Conservation (phyloP, 2,329 filamentous ascomycete species). For the Parasarocladium wereldwijsianum region DNA sequence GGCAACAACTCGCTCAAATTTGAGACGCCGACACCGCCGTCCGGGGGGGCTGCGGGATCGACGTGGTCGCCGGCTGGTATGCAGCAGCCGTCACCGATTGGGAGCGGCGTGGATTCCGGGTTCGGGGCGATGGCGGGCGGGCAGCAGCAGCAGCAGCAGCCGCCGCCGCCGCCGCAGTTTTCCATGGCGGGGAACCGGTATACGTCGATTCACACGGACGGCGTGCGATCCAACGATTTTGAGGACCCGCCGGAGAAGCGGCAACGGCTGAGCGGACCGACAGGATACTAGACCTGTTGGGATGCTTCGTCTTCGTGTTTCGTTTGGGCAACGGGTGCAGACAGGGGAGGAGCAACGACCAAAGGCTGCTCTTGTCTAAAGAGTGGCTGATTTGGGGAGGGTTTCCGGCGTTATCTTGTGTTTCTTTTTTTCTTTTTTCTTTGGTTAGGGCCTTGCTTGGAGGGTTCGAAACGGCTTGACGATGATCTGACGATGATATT, state of each 20-base stretch:
- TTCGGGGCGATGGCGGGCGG: conserved; percentile 29
- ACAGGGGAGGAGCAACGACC: too few species aligned
- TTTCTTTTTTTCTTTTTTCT: too few species aligned
- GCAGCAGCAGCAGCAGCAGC: too few species aligned
- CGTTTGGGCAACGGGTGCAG: too few species aligned
- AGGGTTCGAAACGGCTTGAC: too few species aligned
- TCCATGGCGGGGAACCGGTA: conserved; percentile 17
- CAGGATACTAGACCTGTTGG: conserved; percentile 19
- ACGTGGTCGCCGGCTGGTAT: conserved; percentile 38
- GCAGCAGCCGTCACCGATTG: conserved; percentile 31
- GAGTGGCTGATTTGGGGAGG: too few species aligned
- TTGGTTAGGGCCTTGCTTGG: too few species aligned
- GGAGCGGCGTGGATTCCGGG: conserved; percentile 24
- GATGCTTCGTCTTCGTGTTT: too few species aligned
- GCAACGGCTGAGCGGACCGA: conserved; percentile 31
- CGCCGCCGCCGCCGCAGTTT: too few species aligned
- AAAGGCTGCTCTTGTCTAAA: too few species aligned
- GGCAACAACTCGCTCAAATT: conserved; percentile 27
- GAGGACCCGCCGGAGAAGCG: conserved; percentile 37
- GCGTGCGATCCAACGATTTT: conserved; percentile 19
- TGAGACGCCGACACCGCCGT: conserved; percentile 40
- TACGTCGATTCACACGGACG: conserved; percentile 11
- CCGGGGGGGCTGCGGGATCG: conserved; percentile 27
- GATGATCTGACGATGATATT: too few species aligned
- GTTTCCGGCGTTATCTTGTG: too few species aligned